Conservation (phyloP, 2,329 filamentous ascomycete genomes). For the Pochonia chlamydosporia region DNA sequence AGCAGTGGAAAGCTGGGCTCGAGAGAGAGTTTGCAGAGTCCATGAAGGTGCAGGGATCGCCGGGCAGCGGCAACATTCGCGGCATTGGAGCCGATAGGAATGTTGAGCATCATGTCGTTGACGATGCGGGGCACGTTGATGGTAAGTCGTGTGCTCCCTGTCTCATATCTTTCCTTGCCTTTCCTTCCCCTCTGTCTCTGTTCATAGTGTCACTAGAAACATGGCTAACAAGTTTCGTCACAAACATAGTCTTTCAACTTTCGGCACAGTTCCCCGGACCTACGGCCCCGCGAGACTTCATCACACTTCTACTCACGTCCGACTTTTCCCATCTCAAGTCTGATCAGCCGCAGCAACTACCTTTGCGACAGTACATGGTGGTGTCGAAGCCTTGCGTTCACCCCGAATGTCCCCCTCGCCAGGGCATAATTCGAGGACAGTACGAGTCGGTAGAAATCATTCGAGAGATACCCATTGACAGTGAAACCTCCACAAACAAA, state of each 20-base stretch:
- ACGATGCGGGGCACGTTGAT: conserved; percentile 57
- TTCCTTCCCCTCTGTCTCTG: neutral
- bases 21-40: conserved; percentile 75
- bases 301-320: conserved; percentile 70
- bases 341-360: conserved; percentile 12
- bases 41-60: conserved; percentile 62
- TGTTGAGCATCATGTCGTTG: conserved; percentile 56
- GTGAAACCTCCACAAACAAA: conserved; percentile 24
- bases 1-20: conserved; percentile 71
- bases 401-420: conserved; percentile 61
- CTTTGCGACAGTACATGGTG: conserved; percentile 69
- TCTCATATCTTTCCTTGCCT: neutral
- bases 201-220: neutral
- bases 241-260: conserved; percentile 72
- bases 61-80: conserved; percentile 69
- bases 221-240: neutral
- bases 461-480: conserved; percentile 64
- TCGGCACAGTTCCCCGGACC: conserved; percentile 88
- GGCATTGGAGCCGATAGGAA: conserved; percentile 78
- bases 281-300: conserved; percentile 81
- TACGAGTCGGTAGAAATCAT: conserved; percentile 94
- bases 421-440: conserved; percentile 73
- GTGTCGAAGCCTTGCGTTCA: conserved; percentile 81
- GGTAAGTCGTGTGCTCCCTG: conserved; percentile 29
- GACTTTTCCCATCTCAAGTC: conserved; percentile 39